These are phyloP conservation scores for Fraxinus latifolia DNA, from an alignment of 305 asterid species.

Conservation along the genomic window DNA sequence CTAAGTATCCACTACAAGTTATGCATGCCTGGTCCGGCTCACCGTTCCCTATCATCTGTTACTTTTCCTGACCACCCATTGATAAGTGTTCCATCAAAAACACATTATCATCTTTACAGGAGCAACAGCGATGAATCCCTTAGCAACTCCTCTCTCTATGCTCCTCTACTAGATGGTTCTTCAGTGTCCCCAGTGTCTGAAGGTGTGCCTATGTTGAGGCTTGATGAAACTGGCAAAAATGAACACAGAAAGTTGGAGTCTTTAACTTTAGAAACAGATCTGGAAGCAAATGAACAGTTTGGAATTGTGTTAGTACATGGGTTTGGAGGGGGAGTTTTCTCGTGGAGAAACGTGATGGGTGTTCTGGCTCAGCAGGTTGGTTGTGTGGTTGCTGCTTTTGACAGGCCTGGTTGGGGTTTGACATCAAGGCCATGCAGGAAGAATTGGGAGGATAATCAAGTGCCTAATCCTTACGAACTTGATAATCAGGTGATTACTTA, in stretches of 20 bases:
- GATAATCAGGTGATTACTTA: slow-evolving; percentile 65
- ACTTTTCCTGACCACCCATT: slow-evolving; percentile 51
- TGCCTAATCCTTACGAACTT: slow-evolving; percentile 79
- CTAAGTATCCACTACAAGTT: slow-evolving; percentile 84
- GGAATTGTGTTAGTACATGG: slow-evolving; percentile 96
- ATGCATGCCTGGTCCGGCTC: slow-evolving; percentile 58
- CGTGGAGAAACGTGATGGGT: slow-evolving; percentile 90
- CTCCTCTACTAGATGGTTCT: slow-evolving; percentile 67
- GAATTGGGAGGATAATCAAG: slow-evolving; percentile 79
- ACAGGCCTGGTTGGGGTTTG: slow-evolving; percentile 99
- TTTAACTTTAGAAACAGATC: slow-evolving; percentile 37
- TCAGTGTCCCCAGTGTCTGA: slow-evolving; percentile 70
- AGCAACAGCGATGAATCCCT: slow-evolving; percentile 73
- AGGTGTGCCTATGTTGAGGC: slow-evolving; percentile 62
- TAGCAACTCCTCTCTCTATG: slow-evolving; percentile 55
- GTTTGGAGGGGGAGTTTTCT: slow-evolving; percentile 91
- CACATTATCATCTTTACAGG: slow-evolving; percentile 60
- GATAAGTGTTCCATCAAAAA: slow-evolving; percentile 36
- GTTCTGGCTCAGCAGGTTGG: slow-evolving; percentile 67
- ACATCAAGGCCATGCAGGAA: slow-evolving; percentile 80
- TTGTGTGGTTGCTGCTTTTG: slow-evolving; percentile 86
- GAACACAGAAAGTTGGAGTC: slow-evolving; percentile 41
- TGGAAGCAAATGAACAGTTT: slow-evolving; percentile 57
- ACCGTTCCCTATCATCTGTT: slow-evolving; percentile 61
- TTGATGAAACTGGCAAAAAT: slow-evolving; percentile 52